Evolutionary conservation across 2,329 filamentous ascomycete genomes (phyloP).

Genomic region (Pestalotiopsis sp.): DNA sequence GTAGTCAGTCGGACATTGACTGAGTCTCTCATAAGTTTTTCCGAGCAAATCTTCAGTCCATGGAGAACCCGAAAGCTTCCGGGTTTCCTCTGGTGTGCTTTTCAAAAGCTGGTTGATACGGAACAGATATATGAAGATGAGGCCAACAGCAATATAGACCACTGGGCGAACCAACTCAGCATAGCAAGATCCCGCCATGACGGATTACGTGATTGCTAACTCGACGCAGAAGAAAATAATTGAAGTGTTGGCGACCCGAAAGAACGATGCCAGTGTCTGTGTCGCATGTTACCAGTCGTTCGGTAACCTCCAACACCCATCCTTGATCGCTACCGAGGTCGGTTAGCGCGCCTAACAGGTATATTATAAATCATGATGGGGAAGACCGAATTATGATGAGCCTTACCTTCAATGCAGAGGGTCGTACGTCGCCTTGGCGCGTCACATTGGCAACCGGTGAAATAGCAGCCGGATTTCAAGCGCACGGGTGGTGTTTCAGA

Average conservation of each 20-base stretch:
- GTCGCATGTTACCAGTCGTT: not conserved
- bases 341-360: not conserved
- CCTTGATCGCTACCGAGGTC: not conserved
- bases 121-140: slow-evolving; percentile 34
- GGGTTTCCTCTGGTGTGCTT: slow-evolving; percentile 38
- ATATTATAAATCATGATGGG: too few species aligned
- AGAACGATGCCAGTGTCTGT: not conserved
- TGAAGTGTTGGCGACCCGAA: not conserved
- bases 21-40: slow-evolving; percentile 36
- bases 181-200: not conserved
- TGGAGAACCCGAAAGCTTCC: slow-evolving; percentile 31
- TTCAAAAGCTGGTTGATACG: slow-evolving; percentile 40
- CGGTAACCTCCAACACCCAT: not conserved
- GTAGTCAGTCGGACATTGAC: slow-evolving; percentile 41
- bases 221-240: not conserved
- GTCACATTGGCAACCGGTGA: too few species aligned
- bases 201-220: not conserved
- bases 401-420: too few species aligned
- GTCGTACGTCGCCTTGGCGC: too few species aligned
- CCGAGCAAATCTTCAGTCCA: slow-evolving; percentile 41
- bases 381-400: too few species aligned
- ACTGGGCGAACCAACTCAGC: not conserved
- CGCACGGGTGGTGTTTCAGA: not conserved
- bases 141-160: not conserved
- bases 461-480: not conserved